Evolutionary conservation across 1,139 yeast genomes (phyloP).

Genomic region (Oligophagozyma castellii): DNA sequence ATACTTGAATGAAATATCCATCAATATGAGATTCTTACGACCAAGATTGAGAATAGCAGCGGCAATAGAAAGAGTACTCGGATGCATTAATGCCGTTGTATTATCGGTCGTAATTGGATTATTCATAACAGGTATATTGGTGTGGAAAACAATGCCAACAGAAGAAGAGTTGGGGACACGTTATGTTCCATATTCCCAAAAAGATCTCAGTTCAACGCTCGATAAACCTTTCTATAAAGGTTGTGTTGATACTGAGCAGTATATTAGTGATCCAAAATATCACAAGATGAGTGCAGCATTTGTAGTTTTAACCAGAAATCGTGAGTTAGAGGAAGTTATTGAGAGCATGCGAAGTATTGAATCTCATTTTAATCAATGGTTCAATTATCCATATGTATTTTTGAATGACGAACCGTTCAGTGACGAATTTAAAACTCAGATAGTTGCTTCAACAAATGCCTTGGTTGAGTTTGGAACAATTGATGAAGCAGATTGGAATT

Average conservation of each 20-base stretch:
- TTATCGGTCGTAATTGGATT: neutral
- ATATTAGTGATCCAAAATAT: constrained; percentile 25
- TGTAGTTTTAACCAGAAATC: constrained; percentile 69
- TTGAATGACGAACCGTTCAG: constrained; percentile 66
- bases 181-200: constrained; percentile 10
- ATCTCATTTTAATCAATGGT: constrained; percentile 83
- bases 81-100: neutral
- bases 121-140: neutral
- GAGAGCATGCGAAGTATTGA: constrained; percentile 61
- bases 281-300: constrained; percentile 57
- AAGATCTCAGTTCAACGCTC: constrained; percentile 10
- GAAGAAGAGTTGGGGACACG: constrained; percentile 1
- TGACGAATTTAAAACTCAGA: constrained; percentile 42
- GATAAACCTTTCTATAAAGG: constrained; percentile 35
- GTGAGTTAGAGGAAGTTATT: constrained; percentile 56
- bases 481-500: constrained; percentile 24
- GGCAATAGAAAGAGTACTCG: too few species aligned
- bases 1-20: too few species aligned
- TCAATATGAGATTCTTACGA: too few species aligned
- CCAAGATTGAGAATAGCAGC: too few species aligned
- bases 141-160: neutral
- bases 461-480: constrained; percentile 21
- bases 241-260: constrained; percentile 29
- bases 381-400: constrained; percentile 78
- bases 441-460: constrained; percentile 39